Percentiles rank a stretch among this genome's conserved stretches.
phyloP scores from a whole-genome alignment of 768 basidiomycete genomes.

The Termitomyces heimii region DNA sequence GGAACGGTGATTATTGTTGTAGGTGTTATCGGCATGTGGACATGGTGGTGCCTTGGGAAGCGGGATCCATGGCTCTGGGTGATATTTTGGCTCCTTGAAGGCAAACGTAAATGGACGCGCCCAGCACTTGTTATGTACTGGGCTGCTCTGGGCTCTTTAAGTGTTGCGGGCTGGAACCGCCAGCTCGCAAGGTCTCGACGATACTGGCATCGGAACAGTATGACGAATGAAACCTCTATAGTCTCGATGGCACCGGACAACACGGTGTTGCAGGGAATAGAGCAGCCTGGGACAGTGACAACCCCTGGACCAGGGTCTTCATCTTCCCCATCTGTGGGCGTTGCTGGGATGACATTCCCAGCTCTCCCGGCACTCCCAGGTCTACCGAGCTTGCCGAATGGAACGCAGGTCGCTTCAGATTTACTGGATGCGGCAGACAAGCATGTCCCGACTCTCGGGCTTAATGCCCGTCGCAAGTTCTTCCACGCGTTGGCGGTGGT shows the following conservation, averaged over 20 bases:
- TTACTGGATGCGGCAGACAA: slow-evolving; percentile 85
- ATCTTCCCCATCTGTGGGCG: slow-evolving; percentile 9
- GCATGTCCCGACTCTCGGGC: slow-evolving; percentile 79
- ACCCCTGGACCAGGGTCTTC: slow-evolving; percentile 4
- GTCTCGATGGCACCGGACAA: slow-evolving; percentile 20
- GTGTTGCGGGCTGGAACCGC: slow-evolving; percentile 92
- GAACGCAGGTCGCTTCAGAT: slow-evolving; percentile 54
- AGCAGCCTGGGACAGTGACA: slow-evolving; percentile 1
- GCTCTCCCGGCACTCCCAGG: slow-evolving; percentile 48
- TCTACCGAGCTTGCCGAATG: slow-evolving; percentile 36
- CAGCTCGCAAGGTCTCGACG: slow-evolving; percentile 77
- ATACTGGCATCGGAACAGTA: slow-evolving; percentile 46
- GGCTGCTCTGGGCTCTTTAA: slow-evolving; percentile 71
- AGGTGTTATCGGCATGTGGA: slow-evolving; percentile 87
- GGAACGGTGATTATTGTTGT: slow-evolving; percentile 74
- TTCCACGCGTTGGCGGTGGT: slow-evolving; percentile 94
- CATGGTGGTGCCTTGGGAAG: slow-evolving; percentile 75
- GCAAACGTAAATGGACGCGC: slow-evolving; percentile 72
- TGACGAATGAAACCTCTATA: slow-evolving; percentile 28
- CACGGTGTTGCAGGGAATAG: neutral
- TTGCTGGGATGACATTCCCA: slow-evolving; percentile 34
- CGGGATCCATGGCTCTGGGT: slow-evolving; percentile 89
- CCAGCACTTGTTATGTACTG: slow-evolving; percentile 80
- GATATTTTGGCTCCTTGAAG: slow-evolving; percentile 72
- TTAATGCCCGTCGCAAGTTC: slow-evolving; percentile 93